phyloP scores from a whole-genome alignment of 2,329 filamentous ascomycete genomes.

The Botrytis tulipae region DNA sequence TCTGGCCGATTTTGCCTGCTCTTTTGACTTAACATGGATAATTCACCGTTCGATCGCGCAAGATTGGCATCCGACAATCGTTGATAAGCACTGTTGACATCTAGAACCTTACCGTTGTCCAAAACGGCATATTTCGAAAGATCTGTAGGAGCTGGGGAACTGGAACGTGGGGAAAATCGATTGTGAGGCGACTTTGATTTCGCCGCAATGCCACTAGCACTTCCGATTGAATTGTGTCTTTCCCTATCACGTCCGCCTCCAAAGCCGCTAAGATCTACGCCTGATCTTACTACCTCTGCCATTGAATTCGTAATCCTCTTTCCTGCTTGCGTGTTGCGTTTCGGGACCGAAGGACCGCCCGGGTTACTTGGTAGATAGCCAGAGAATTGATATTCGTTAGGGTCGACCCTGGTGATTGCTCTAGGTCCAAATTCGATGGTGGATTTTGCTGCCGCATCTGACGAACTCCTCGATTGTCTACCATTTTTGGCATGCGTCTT shows the following conservation, averaged over 20 bases:
- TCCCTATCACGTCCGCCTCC: conserved; percentile 31
- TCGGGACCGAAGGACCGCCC: conserved; percentile 45
- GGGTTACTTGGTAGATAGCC: conserved; percentile 54
- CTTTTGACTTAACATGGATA: conserved; percentile 48
- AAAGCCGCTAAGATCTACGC: conserved; percentile 50
- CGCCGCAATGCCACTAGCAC: conserved; percentile 25
- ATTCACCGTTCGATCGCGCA: conserved; percentile 58
- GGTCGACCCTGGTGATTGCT: conserved; percentile 40
- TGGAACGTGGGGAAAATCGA: conserved; percentile 34
- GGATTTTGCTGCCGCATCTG: conserved; percentile 51
- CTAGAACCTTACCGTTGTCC: conserved; percentile 60
- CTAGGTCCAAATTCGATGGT: conserved; percentile 47
- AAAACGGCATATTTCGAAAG: conserved; percentile 47
- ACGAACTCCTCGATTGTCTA: conserved; percentile 48
- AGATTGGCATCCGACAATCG: conserved; percentile 71
- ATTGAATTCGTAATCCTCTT: conserved; percentile 45
- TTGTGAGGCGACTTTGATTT: conserved; percentile 38
- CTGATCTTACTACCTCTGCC: conserved; percentile 52
- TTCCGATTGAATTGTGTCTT: conserved; percentile 31
- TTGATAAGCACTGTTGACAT: conserved; percentile 68
- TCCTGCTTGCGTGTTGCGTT: conserved; percentile 50
- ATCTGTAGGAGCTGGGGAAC: conserved; percentile 34
- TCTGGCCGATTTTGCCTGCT: conserved; percentile 29
- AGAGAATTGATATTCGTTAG: conserved; percentile 60
- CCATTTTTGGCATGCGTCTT: conserved; percentile 38